Percentiles rank a stretch among this genome's conserved stretches.
phyloP scores from a whole-genome alignment of 1,139 yeast genomes.

The Geotrichum australiense region DNA sequence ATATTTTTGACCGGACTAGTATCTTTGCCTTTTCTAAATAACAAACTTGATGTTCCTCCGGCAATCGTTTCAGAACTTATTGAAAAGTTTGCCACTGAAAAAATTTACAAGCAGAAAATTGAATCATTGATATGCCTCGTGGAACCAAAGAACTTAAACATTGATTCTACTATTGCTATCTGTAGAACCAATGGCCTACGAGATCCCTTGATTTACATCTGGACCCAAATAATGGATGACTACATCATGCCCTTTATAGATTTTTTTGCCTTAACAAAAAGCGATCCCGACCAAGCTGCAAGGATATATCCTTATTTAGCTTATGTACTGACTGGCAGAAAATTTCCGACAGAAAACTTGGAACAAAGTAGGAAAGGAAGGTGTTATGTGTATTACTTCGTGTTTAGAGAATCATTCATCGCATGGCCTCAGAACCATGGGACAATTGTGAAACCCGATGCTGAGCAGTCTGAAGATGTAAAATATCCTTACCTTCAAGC shows the following conservation, averaged over 20 bases:
- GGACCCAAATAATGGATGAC: conserved; percentile 60
- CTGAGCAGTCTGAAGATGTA: background rate
- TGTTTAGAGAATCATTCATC: conserved; percentile 48
- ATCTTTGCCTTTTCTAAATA: conserved; percentile 29
- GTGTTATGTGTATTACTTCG: conserved; percentile 42
- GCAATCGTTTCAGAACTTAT: conserved; percentile 53
- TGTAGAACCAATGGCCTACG: conserved; percentile 48
- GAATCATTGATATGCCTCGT: conserved; percentile 62
- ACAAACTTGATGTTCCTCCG: conserved; percentile 46
- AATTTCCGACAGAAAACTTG: conserved; percentile 50
- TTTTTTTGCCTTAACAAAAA: conserved; percentile 39
- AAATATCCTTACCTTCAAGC: conserved; percentile 46
- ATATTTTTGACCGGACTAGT: conserved; percentile 48
- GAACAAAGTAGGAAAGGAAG: conserved; percentile 36
- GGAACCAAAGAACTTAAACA: conserved; percentile 57
- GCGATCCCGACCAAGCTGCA: conserved; percentile 16
- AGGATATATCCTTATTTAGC: conserved; percentile 52
- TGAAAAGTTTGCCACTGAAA: conserved; percentile 37
- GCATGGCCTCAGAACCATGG: conserved; percentile 40
- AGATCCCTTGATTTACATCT: conserved; percentile 59
- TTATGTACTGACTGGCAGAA: conserved; percentile 62
- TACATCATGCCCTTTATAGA: conserved; percentile 60
- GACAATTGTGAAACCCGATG: conserved; percentile 19
- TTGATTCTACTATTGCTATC: conserved; percentile 58
- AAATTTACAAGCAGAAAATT: conserved; percentile 41